These are phyloP conservation scores for Melastoma malabathricum DNA, from an alignment of 345 rosid species.

Conservation along the genomic window DNA sequence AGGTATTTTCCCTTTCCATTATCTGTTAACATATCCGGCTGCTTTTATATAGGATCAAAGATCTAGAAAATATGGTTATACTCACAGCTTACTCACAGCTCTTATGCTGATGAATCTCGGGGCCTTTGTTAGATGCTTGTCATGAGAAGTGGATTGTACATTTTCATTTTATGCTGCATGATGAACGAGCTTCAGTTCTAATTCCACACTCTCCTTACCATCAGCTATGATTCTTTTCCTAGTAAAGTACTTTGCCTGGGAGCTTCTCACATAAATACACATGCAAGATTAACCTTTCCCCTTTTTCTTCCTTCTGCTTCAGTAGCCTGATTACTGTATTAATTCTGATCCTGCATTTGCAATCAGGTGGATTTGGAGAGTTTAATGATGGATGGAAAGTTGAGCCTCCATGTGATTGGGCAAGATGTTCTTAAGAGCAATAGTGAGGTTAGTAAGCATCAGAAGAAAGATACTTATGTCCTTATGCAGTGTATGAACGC, in stretches of 20 bases:
- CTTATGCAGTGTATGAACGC: conserved; percentile 1
- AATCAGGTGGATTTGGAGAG: conserved; percentile 52
- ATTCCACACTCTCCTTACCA: too few relatives aligned
- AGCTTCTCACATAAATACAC: too few relatives aligned
- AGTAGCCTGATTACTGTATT: too few relatives aligned
- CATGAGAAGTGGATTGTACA: too few relatives aligned
- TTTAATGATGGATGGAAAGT: conserved; percentile 36
- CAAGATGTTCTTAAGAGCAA: conserved; percentile 37
- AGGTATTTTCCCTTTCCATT: conserved; percentile 21
- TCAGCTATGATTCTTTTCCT: too few relatives aligned
- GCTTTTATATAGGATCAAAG: neutral
- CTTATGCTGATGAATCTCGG: too few relatives aligned
- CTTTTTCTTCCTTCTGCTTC: too few relatives aligned
- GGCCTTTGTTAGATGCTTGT: too few relatives aligned
- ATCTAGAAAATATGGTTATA: neutral
- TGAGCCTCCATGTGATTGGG: conserved; percentile 40
- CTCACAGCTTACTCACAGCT: neutral
- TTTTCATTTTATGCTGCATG: too few relatives aligned
- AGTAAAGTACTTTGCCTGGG: too few relatives aligned
- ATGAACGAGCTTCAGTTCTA: too few relatives aligned
- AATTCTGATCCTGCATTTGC: neutral
- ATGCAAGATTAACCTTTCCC: too few relatives aligned
- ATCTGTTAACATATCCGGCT: neutral
- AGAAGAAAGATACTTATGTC: neutral
- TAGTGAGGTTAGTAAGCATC: conserved; percentile 23